Conservation (phyloP, 164 flowering plant species). For the Tetracentron sinense region DNA sequence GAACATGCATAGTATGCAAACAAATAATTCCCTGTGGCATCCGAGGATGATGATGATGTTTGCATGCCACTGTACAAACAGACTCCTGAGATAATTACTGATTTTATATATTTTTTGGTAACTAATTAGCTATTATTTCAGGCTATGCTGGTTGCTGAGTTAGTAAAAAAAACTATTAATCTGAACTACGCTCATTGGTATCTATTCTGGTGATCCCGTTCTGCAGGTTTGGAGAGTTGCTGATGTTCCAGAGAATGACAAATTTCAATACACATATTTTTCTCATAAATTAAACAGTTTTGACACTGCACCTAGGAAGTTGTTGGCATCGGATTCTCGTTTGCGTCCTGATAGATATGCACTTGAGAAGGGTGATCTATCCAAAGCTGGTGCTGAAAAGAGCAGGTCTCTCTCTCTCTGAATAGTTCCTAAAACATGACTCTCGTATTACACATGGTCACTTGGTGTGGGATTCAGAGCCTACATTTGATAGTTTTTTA, state of each 20-base stretch:
- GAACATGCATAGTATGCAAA: too few relatives aligned
- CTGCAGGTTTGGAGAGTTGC: constrained; percentile 76
- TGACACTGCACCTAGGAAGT: constrained; percentile 77
- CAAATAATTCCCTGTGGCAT: background rate
- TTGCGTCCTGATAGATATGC: constrained; percentile 83
- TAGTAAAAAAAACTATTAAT: too few relatives aligned
- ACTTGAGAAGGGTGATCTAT: constrained; percentile 71
- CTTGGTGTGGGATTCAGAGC: too few relatives aligned
- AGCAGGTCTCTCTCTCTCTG: constrained; percentile 53
- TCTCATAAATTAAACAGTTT: constrained; percentile 85
- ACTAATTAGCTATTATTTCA: background rate
- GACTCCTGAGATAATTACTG: too few relatives aligned
- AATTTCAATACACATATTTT: constrained; percentile 73
- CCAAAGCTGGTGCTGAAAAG: constrained; percentile 77
- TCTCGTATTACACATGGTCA: too few relatives aligned
- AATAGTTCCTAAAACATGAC: too few relatives aligned
- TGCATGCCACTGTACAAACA: too few relatives aligned
- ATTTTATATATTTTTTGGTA: background rate
- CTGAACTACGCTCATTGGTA: background rate
- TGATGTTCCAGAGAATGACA: constrained; percentile 61
- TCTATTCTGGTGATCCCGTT: background rate
- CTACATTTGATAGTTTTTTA: too few relatives aligned
- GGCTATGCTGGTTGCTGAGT: background rate
- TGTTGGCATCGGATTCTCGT: constrained; percentile 86
- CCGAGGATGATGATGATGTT: background rate